phyloP scores from a whole-genome alignment of 73 alveolate species.

The Paramecium tetraurelia region DNA sequence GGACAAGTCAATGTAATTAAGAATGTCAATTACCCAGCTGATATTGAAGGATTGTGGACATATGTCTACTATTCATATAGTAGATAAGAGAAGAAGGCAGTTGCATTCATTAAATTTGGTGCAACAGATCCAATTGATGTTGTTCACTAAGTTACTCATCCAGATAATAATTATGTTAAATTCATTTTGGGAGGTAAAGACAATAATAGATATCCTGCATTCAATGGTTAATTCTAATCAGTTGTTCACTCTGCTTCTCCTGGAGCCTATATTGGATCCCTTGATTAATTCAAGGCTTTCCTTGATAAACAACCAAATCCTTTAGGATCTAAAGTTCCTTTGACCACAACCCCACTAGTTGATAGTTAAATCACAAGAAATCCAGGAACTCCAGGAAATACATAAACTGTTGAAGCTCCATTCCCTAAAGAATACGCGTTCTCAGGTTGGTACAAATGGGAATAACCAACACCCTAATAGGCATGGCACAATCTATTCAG shows the following conservation, averaged over 20 bases:
- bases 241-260: background rate
- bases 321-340: background rate
- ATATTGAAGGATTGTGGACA: constrained; percentile 52
- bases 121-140: background rate
- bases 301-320: background rate
- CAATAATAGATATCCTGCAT: constrained; percentile 6
- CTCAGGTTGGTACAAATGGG: constrained; percentile 50
- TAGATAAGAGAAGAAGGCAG: constrained; percentile 24
- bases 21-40: constrained; percentile 26
- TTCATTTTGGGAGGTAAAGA: constrained; percentile 37
- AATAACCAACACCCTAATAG: background rate
- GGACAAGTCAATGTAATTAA: background rate
- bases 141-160: background rate
- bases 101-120: constrained; percentile 18
- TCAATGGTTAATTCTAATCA: background rate
- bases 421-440: constrained; percentile 48
- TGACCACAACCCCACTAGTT: background rate
- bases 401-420: background rate
- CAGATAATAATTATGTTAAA: background rate
- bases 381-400: background rate
- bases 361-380: constrained; percentile 1
- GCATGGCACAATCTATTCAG: constrained; percentile 43
- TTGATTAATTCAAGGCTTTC: background rate
- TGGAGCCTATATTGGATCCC: background rate
- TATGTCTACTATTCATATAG: constrained; percentile 26